Evolutionary conservation across 2,329 filamentous ascomycete genomes (phyloP).

Genomic region (Lasiodiplodia sp.): DNA sequence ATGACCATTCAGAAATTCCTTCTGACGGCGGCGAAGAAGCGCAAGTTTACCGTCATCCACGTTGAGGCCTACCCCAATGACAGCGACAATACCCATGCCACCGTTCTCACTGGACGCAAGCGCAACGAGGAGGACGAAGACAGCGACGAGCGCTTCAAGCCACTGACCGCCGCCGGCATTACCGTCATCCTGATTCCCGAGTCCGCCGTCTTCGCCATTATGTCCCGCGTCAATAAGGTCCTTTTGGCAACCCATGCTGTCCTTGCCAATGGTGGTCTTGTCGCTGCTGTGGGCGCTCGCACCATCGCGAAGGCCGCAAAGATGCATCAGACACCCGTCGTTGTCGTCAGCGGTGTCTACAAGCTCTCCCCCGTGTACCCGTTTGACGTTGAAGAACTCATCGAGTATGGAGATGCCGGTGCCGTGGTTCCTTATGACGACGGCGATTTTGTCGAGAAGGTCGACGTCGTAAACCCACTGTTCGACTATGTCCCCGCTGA

Average conservation of each 20-base stretch:
- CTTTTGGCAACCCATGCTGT: slow-evolving; percentile 88
- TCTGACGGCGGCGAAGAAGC: slow-evolving; percentile 83
- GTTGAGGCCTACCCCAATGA: slow-evolving; percentile 77
- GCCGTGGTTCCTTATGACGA: slow-evolving; percentile 80
- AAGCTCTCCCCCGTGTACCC: slow-evolving; percentile 91
- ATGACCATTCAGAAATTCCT: slow-evolving; percentile 89
- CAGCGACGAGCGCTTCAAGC: slow-evolving; percentile 70
- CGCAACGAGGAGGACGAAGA: slow-evolving; percentile 58
- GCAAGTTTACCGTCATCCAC: slow-evolving; percentile 90
- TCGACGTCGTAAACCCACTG: slow-evolving; percentile 79
- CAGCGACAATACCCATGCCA: slow-evolving; percentile 68
- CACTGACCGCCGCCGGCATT: slow-evolving; percentile 78
- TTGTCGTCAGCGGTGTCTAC: slow-evolving; percentile 90
- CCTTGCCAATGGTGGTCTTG: slow-evolving; percentile 83
- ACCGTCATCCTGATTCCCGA: slow-evolving; percentile 85
- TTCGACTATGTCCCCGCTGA: slow-evolving; percentile 84
- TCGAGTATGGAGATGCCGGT: slow-evolving; percentile 85
- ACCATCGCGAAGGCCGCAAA: slow-evolving; percentile 86
- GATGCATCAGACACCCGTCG: slow-evolving; percentile 81
- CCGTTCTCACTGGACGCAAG: slow-evolving; percentile 63
- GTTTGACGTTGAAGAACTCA: slow-evolving; percentile 79
- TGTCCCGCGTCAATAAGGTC: slow-evolving; percentile 95
- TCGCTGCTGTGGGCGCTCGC: slow-evolving; percentile 83
- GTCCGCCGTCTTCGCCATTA: slow-evolving; percentile 87
- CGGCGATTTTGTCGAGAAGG: slow-evolving; percentile 77